Evolutionary conservation across 169 alveolate species (phyloP), one percentile per base, ranked within the genome.

Genomic region (Nephromyces sp.): DNA sequence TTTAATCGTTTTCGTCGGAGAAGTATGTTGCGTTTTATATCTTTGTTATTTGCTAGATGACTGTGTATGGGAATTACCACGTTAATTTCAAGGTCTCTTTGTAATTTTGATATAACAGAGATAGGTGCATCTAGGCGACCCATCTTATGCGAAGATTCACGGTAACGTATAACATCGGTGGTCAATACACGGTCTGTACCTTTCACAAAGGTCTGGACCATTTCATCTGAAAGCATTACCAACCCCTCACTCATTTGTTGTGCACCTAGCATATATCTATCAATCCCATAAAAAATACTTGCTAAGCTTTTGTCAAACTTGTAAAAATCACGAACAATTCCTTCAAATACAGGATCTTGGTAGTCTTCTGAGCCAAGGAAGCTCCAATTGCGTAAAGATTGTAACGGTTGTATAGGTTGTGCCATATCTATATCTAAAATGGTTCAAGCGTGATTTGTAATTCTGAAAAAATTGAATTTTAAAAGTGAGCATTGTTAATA

Each of bases 261-360:
- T 5, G 34, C 8, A 0, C 80, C 79, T 25, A 57, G 63, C 24
- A 78, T 2, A 52, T 15, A 78, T 4, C 32, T 43, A 32, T 43
- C 51, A 28, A 78, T 76, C 4, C 82, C 82, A 21, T 24, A 22
- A 22, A 53, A 52, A 22, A 75, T 15, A 5, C 67, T 65, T 57
- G 30, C 53, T 34, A 78, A 31, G 29, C 77, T 65, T 31, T 22
- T 66, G 61, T 78, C 84, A 52, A 62, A 78, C 30, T 68, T 71
- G 34, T 51, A 28, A 15, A 78, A 51, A 24, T 78, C 80, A 1
- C 80, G 75, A 6, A 78, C 80, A 69, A 73, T 78, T 27, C 83
- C 83, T 30, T 73, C 79, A 24, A 73, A 73, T 43, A 73, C 79
- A 0, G 79, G 79, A 43, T 73, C 79, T 33, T 73, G 70, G n/a